Evolutionary conservation across 129 eudicot species (phyloP).

Genomic region (Artemisia tridentata): DNA sequence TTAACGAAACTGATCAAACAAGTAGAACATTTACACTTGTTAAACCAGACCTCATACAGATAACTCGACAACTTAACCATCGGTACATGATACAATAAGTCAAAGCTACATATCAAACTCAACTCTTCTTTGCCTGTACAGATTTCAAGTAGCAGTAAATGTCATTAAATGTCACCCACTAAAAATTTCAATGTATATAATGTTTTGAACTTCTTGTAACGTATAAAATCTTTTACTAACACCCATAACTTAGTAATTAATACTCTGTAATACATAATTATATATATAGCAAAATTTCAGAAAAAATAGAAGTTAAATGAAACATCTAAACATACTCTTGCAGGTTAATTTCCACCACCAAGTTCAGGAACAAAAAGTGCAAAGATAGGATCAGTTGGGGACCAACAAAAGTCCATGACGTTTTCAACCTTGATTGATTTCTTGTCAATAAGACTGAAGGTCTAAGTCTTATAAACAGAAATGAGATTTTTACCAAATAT

Average conservation of each 20-base stretch:
- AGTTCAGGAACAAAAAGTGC: slow-evolving; percentile 81
- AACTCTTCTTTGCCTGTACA: slow-evolving; percentile 65
- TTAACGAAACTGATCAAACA: background rate
- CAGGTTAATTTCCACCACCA: slow-evolving; percentile 87
- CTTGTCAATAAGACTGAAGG: too few relatives aligned
- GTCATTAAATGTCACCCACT: background rate
- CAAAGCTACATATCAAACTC: slow-evolving; percentile 36
- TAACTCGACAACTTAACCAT: too few relatives aligned
- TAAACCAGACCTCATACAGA: too few relatives aligned
- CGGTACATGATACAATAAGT: background rate
- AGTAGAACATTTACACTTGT: background rate
- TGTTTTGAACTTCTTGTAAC: background rate
- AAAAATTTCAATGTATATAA: background rate
- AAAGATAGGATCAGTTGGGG: slow-evolving; percentile 75
- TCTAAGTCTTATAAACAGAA: too few relatives aligned
- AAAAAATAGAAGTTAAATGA: background rate
- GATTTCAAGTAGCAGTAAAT: background rate
- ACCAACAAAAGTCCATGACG: slow-evolving; percentile 84
- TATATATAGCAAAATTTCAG: background rate
- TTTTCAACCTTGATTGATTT: too few relatives aligned
- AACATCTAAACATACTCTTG: slow-evolving; percentile 49
- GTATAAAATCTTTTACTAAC: background rate
- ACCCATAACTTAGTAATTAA: background rate
- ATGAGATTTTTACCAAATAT: background rate
- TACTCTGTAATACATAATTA: background rate